Percentiles rank a stretch among this genome's conserved stretches.
phyloP scores from a whole-genome alignment of 2,329 filamentous ascomycete species.

The Madurella fahalii region DNA sequence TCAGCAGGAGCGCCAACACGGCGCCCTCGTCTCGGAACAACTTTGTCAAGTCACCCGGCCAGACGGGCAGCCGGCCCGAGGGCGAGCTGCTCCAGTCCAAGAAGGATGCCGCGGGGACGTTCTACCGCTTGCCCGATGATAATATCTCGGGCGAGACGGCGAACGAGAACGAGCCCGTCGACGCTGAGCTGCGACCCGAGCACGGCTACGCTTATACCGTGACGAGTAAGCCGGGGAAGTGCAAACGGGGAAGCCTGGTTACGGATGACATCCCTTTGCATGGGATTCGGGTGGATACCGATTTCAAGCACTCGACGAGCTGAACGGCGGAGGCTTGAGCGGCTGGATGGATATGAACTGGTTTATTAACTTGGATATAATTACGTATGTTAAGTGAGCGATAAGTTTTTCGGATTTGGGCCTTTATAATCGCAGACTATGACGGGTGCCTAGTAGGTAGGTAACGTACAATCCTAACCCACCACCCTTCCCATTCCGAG shows the following conservation, averaged over 20 bases:
- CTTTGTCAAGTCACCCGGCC: background rate
- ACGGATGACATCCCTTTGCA: constrained; percentile 38
- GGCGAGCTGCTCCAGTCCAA: constrained; percentile 7
- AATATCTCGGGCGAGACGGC: constrained; percentile 26
- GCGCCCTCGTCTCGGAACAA: constrained; percentile 4
- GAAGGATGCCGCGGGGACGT: constrained; percentile 20
- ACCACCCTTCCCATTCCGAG: too few relatives aligned
- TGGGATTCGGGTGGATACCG: constrained; percentile 36
- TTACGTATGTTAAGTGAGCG: too few relatives aligned
- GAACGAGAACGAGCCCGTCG: background rate
- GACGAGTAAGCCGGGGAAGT: constrained; percentile 29
- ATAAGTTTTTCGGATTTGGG: too few relatives aligned
- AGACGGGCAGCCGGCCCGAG: background rate
- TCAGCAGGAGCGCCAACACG: constrained; percentile 15
- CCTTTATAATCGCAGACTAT: too few relatives aligned
- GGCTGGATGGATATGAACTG: too few relatives aligned
- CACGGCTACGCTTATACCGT: constrained; percentile 32
- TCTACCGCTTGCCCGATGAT: constrained; percentile 34
- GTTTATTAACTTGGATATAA: too few relatives aligned
- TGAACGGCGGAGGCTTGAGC: too few relatives aligned
- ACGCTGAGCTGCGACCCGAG: constrained; percentile 32
- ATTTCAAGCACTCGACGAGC: constrained; percentile 27
- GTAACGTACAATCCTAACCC: too few relatives aligned
- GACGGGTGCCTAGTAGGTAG: too few relatives aligned
- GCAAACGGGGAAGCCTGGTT: constrained; percentile 26